These are phyloP conservation scores for Melaleuca quinquenervia DNA, from an alignment of 345 rosid species.

Conservation along the genomic window DNA sequence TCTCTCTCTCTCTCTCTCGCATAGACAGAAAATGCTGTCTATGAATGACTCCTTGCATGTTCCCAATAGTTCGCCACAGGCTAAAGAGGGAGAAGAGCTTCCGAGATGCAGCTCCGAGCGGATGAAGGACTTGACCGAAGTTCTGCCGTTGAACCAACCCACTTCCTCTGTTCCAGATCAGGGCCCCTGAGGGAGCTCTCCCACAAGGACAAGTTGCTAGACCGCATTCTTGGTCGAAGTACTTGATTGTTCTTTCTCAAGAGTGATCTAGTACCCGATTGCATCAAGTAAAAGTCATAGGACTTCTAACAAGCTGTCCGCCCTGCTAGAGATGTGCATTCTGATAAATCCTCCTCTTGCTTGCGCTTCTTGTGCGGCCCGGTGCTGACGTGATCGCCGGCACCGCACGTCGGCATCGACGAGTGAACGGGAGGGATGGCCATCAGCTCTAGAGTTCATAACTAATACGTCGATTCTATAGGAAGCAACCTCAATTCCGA, in stretches of 20 bases:
- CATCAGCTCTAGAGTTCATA: background rate
- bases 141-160: background rate
- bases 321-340: background rate
- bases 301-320: background rate
- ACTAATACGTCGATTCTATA: background rate
- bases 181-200: background rate
- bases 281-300: background rate
- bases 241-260: background rate
- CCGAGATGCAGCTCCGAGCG: background rate
- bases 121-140: background rate
- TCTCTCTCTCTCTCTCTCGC: background rate
- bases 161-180: background rate
- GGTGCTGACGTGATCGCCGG: background rate
- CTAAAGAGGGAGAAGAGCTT: background rate
- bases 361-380: background rate
- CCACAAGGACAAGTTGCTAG: background rate
- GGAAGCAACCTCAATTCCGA: background rate
- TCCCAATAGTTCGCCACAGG: background rate
- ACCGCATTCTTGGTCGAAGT: background rate
- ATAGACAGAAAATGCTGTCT: background rate
- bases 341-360: background rate
- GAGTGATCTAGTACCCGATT: background rate
- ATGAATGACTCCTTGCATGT: background rate
- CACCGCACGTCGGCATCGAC: background rate
- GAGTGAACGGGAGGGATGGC: background rate